Percentiles rank a stretch among this genome's conserved stretches.
These are phyloP conservation scores for Exophiala alcalophila DNA, from an alignment of 2,329 filamentous ascomycete genomes.

Conservation along the genomic window DNA sequence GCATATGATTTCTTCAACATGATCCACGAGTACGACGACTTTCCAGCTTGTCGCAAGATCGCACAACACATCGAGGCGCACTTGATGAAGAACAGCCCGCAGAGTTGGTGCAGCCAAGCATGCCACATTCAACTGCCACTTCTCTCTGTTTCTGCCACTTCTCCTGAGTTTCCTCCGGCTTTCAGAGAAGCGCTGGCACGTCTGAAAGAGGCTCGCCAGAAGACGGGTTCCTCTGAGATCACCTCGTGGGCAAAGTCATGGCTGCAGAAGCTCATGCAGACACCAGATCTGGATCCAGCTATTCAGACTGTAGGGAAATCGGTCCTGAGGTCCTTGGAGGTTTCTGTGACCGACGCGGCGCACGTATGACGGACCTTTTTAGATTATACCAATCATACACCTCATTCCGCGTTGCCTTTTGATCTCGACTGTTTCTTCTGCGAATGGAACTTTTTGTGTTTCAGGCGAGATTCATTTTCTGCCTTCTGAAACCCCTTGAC, in stretches of 20 bases:
- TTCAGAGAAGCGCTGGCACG: slow-evolving; percentile 63
- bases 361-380: too few relatives aligned
- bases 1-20: slow-evolving; percentile 78
- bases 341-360: neutral
- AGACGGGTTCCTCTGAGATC: slow-evolving; percentile 40
- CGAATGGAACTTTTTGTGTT: slow-evolving; percentile 59
- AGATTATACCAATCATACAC: neutral
- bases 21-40: slow-evolving; percentile 65
- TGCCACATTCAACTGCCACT: slow-evolving; percentile 71
- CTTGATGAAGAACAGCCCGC: slow-evolving; percentile 60
- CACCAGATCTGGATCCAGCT: slow-evolving; percentile 51
- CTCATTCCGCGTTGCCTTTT: slow-evolving; percentile 26
- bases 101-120: slow-evolving; percentile 61
- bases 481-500: slow-evolving; percentile 56
- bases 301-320: slow-evolving; percentile 52
- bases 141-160: slow-evolving; percentile 60
- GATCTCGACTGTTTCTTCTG: slow-evolving; percentile 54
- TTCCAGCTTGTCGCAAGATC: slow-evolving; percentile 64
- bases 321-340: slow-evolving; percentile 15
- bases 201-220: slow-evolving; percentile 53
- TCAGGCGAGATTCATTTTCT: slow-evolving; percentile 57
- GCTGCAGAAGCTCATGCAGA: slow-evolving; percentile 47
- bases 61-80: slow-evolving; percentile 68
- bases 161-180: slow-evolving; percentile 69
- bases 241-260: slow-evolving; percentile 46